Conservation (phyloP, 441 rosid species). For the Gossypium lobatum region DNA sequence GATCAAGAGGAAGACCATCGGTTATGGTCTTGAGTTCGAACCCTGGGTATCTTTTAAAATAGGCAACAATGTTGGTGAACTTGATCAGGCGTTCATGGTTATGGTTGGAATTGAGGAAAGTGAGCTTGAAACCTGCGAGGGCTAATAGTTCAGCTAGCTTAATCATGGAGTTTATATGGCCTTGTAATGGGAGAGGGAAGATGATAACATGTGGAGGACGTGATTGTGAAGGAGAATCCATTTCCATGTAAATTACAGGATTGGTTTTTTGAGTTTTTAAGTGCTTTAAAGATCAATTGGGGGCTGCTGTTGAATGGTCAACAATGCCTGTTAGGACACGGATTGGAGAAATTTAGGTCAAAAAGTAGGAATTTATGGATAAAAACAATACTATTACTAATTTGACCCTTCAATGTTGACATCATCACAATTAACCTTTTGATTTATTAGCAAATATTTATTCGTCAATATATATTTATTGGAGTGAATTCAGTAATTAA, state of each 20-base stretch:
- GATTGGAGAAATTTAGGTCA: too few species aligned
- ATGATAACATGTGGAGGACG: constrained; percentile 41
- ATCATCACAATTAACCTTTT: too few species aligned
- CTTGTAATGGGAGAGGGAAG: constrained; percentile 38
- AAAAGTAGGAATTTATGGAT: too few species aligned
- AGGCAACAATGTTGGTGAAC: constrained; percentile 14
- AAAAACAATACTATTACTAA: too few species aligned
- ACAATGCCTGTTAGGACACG: too few species aligned
- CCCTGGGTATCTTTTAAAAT: constrained; percentile 15
- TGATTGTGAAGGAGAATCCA: not conserved
- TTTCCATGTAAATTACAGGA: not conserved
- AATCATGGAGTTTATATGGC: constrained; percentile 44
- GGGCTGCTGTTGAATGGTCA: too few species aligned
- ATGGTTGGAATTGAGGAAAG: constrained; percentile 35
- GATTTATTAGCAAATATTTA: too few species aligned
- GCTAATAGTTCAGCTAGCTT: constrained; percentile 42
- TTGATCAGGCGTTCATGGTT: constrained; percentile 24
- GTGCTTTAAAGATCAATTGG: too few species aligned
- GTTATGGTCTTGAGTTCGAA: constrained; percentile 22
- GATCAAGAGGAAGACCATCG: constrained; percentile 24
- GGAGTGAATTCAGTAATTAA: too few species aligned
- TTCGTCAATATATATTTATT: too few species aligned
- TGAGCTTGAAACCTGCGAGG: constrained; percentile 25
- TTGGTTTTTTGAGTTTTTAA: too few species aligned
- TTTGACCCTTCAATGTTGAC: too few species aligned